Evolutionary conservation across 2,329 filamentous ascomycete genomes (phyloP), one percentile per base, ranked within the genome.

Genomic region (Monosporascus sp.): DNA sequence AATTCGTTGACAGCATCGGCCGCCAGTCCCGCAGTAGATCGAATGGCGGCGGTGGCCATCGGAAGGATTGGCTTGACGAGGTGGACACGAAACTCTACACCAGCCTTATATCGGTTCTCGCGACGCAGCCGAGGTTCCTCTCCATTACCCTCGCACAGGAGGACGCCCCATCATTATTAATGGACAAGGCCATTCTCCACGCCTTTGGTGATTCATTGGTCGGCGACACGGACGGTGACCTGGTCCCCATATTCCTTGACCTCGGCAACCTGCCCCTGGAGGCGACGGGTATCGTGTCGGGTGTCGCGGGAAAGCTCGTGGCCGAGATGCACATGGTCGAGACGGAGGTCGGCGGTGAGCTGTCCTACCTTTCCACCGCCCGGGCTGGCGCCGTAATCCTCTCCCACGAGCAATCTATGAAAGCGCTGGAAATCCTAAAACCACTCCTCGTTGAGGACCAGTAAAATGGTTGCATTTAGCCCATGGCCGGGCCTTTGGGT

Each of bases 281-380:
- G 69, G 91, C 91, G 7, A 96, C 92, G 0, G 93, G 93, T 22
- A 97, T 99, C 54, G 91, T 99, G 3, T 97, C 92, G 61, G 93
- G 94, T 28, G 90, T 99, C 2, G 92, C 93, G 0, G 90, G 91
- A 26, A 81, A 85, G 51, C 77, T 97, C 28, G 88, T 91, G 1
- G 84, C 88, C 49, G 88, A 89, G 46, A 86, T 90, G 69, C 72
- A 77, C 51, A 74, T 74, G 61, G 68, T 69, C 37, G 73, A 75
- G 55, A 67, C 59, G 18, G 64, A 63, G 48, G 67, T 58, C 50
- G 78, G 72, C 60, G 82, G 90, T 1, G 91, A 97, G 68, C 85
- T 97, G 72, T 93, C 88, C 54, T 97, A 97, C 69, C 75, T 97
- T 57, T 94, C 88, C 56, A 97, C 93, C 0, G 91, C 91, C 5